Base-by-base conservation (phyloP, 352 stramenopile species). In the Peronospora farinosa region DNA sequence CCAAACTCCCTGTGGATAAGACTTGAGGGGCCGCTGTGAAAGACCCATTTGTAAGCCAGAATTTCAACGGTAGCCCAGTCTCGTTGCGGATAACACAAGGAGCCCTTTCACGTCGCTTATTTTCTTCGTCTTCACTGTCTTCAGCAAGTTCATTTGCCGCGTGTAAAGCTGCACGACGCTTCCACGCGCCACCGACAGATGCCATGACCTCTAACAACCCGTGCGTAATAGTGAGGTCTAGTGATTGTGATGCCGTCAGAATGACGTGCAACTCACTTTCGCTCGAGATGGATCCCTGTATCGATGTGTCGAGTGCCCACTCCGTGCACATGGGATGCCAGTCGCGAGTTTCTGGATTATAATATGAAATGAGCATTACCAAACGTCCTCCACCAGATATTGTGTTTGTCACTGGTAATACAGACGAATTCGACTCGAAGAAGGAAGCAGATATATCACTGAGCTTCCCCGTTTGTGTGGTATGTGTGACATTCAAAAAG, bases 251-350 rank as follows among this genome's bases (percentile, higher is more conserved):
- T 10, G 82, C 82, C 1, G 69, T 88, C 6, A 93, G 40, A 35
- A 86, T 86, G 1, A 88, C 52, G 35, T 93, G 80, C 27, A 91
- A 62, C 44, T 86, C 73, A 36, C 83, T 89, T 28, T 67, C 69
- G 12, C 37, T 42, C 37, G 69, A 53, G 32, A 63, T 63, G 1
- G 44, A 47, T 19, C 79, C 79, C 42, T 90, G 79, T 1, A 89
- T 56, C 2, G 82, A 84, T 7, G 81, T 50, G 17, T 88, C 77
- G 5, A 92, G 51, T 10, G 64, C 65, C 82, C 82, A 92, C 37
- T 90, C 79, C 1, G 72, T 73, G 25, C 79, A 87, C 75, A 92
- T 81, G 13, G 79, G 74, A 39, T 92, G 82, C 82, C 82, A 92
- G 36, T 80, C 66, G 11, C 82, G 77, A 23, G 76, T 88, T 27